Conservation (phyloP, 2,329 filamentous ascomycete species). For the Aspergillus phoenicis region DNA sequence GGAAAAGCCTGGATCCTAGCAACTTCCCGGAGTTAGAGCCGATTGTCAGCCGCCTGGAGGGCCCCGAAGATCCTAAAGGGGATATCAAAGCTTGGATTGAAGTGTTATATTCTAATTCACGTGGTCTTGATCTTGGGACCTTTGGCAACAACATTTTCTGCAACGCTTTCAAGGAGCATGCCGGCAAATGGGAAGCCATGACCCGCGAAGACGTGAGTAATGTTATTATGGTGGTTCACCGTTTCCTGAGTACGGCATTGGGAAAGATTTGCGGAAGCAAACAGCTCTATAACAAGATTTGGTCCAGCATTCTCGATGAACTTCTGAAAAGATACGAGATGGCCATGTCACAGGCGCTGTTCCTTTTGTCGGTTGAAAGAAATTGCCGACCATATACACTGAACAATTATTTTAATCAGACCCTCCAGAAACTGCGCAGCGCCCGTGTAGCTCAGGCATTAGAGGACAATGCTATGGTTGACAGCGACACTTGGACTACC, state of each 20-base stretch:
- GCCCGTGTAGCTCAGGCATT: not conserved
- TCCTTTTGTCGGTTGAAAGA: conserved; percentile 58
- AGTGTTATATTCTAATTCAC: conserved; percentile 46
- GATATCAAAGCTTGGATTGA: conserved; percentile 52
- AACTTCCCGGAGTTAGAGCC: conserved; percentile 21
- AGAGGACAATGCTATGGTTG: not conserved
- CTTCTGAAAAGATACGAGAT: conserved; percentile 50
- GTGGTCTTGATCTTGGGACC: conserved; percentile 59
- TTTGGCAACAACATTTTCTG: conserved; percentile 38
- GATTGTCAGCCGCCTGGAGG: conserved; percentile 18
- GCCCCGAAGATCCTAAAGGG: not conserved
- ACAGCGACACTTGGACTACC: not conserved
- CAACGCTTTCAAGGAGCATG: conserved; percentile 56
- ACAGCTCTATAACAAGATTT: conserved; percentile 48
- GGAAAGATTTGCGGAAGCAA: conserved; percentile 48
- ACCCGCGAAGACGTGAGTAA: conserved; percentile 55
- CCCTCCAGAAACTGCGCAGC: conserved; percentile 43
- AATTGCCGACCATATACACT: conserved; percentile 51
- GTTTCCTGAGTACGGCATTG: conserved; percentile 54
- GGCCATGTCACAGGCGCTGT: conserved; percentile 54
- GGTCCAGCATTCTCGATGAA: conserved; percentile 48
- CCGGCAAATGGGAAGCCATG: conserved; percentile 56
- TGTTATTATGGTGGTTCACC: conserved; percentile 55
- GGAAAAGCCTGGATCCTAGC: conserved; percentile 4
- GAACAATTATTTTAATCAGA: conserved; percentile 56